phyloP scores from a whole-genome alignment of 208 protist genomes.

The Trichomonas vaginalis region DNA sequence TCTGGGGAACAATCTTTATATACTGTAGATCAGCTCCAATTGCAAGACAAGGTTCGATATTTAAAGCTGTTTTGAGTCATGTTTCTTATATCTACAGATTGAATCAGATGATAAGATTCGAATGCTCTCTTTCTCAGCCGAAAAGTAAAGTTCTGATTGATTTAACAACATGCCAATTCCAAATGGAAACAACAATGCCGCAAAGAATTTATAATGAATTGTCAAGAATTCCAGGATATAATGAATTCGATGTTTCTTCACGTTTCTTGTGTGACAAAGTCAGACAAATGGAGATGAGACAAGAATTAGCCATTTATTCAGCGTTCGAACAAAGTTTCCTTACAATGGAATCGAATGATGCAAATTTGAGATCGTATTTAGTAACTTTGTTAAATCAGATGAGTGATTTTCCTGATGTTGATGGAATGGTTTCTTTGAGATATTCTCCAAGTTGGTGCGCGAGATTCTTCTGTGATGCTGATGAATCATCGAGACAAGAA shows the following conservation, averaged over 20 bases:
- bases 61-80: background rate
- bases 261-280: background rate
- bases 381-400: background rate
- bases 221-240: background rate
- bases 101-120: background rate
- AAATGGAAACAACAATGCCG: background rate
- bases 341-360: background rate
- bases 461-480: background rate
- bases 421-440: background rate
- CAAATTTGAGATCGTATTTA: background rate
- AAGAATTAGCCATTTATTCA: background rate
- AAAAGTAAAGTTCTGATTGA: no score
- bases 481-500: background rate
- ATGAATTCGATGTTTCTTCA: constrained; percentile 17
- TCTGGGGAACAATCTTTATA: background rate
- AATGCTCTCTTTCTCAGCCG: background rate
- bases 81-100: background rate
- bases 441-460: background rate
- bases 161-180: background rate
- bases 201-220: background rate
- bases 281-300: background rate
- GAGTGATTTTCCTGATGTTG: background rate
- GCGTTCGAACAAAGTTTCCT: background rate
- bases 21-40: background rate
- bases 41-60: background rate